Evolutionary conservation across 2,329 filamentous ascomycete species (phyloP).

Genomic region (Alternaria postmessia): DNA sequence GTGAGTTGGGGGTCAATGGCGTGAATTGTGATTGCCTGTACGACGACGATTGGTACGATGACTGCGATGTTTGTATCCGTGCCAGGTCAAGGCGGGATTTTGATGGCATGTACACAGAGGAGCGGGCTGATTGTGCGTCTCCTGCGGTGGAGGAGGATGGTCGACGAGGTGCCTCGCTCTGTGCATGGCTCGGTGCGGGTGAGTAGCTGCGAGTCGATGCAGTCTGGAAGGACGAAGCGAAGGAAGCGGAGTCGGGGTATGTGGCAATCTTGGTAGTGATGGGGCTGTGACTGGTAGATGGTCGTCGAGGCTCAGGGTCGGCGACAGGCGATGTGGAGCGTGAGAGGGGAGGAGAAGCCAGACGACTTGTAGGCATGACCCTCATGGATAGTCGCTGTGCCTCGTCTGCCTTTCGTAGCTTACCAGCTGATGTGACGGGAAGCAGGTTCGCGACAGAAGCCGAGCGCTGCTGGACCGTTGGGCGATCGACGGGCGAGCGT

Average conservation of each 20-base stretch:
- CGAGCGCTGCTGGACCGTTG: conserved; percentile 37
- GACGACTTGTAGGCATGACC: conserved; percentile 21
- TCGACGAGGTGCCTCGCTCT: conserved; percentile 28
- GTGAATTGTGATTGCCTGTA: conserved; percentile 26
- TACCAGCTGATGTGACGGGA: conserved; percentile 36
- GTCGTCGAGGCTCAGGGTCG: conserved; percentile 34
- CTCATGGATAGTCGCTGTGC: conserved; percentile 39
- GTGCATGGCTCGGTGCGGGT: conserved; percentile 29
- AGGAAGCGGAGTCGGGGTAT: conserved; percentile 34
- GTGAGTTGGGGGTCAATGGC: conserved; percentile 41
- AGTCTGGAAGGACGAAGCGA: conserved; percentile 34
- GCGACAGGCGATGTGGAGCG: conserved; percentile 36
- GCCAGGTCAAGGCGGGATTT: conserved; percentile 27
- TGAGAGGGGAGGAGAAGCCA: conserved; percentile 21
- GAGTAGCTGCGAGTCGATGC: conserved; percentile 39
- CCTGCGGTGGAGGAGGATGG: conserved; percentile 33
- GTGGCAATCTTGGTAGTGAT: conserved; percentile 29
- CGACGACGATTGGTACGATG: conserved; percentile 23
- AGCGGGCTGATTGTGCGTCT: conserved; percentile 27
- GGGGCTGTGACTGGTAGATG: conserved; percentile 41
- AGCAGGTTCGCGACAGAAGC: conserved; percentile 47
- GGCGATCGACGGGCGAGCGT: conserved; percentile 28
- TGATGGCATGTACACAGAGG: conserved; percentile 39
- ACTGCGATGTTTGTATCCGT: conserved; percentile 24
- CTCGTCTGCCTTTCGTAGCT: conserved; percentile 37